Base-by-base conservation (phyloP, 768 basidiomycete species). In the Clathrus columnatus region DNA sequence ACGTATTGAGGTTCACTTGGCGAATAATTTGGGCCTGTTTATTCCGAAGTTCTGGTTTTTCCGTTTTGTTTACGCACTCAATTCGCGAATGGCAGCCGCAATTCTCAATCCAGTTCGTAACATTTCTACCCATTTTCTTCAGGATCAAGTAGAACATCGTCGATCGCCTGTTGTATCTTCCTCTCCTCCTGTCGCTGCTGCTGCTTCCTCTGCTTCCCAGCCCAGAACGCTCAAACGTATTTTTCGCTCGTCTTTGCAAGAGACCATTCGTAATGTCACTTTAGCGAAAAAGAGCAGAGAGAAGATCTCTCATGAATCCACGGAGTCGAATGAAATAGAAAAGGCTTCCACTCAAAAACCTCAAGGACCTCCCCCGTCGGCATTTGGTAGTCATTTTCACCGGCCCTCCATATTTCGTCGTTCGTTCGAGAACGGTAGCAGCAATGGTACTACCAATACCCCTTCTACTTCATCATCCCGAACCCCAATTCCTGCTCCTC, bases 161-260 rank as follows among this genome's bases (percentile, higher is more conserved):
- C 30, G 30, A 20, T 36, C 23, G 5, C 28, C 49, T 28, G 8
- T 46, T 1, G 20, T 29, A 6, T 6, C 53, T 46, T 47, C 20
- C 26, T 28, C n/a, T 7, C 52, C 52, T 18, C 28, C 51, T 36
- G 18, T 10, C 16, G 7, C 50, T 10, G 46, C 43, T 30, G 23
- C 54, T 27, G 46, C 43, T 16, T 26, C 42, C 18, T 2, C 17
- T 18, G 10, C 44, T 16, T 26, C 54, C 8, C 54, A 30, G 17
- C 44, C 54, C 11, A 55, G 30, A 30, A 32, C 46, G 2, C 42
- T 48, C 45, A 55, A 48, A 8, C 44, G 54, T 20, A 55, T 29
- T 23, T 55, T 55, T 17, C 54, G 54, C 45, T 47, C 46, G 16
- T 55, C 54, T 5, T 20, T 55, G 45, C 54, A 55, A 32, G 54